These are phyloP conservation scores for Suillus paluster DNA, from an alignment of 768 basidiomycete species.

Conservation along the genomic window DNA sequence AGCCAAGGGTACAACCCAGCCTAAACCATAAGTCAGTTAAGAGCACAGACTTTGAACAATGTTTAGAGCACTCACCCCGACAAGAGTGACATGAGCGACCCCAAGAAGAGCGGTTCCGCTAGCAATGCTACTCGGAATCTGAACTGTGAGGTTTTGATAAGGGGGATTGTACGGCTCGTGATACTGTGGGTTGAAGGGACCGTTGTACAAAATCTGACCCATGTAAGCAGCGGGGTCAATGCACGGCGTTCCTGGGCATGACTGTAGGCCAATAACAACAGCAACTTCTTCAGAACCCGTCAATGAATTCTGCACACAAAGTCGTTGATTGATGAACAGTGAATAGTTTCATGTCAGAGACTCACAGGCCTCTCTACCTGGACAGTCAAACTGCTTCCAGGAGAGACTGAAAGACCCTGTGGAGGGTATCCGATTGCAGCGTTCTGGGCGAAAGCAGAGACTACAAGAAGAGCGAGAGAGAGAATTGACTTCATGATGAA, in stretches of 20 bases:
- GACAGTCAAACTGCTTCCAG: slow-evolving; percentile 46
- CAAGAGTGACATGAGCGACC: slow-evolving; percentile 42
- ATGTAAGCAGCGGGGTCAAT: slow-evolving; percentile 32
- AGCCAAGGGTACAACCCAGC: slow-evolving; percentile 34
- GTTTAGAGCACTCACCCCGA: slow-evolving; percentile 40
- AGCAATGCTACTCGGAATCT: slow-evolving; percentile 35
- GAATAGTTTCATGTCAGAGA: background rate
- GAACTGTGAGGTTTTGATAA: slow-evolving; percentile 50
- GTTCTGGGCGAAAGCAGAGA: slow-evolving; percentile 45
- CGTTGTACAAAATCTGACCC: slow-evolving; percentile 53
- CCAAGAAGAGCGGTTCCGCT: slow-evolving; percentile 40
- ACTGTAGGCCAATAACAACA: slow-evolving; percentile 47
- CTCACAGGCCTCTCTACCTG: slow-evolving; percentile 54
- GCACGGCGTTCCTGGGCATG: slow-evolving; percentile 38
- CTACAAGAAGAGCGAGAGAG: slow-evolving; percentile 31
- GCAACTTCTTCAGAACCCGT: slow-evolving; percentile 48
- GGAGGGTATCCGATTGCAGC: slow-evolving; percentile 46
- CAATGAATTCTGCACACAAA: slow-evolving; percentile 35
- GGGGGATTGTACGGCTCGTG: slow-evolving; percentile 37
- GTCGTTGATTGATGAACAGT: background rate
- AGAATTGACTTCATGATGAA: slow-evolving; percentile 19
- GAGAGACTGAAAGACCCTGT: slow-evolving; percentile 36
- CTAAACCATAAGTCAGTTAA: slow-evolving; percentile 22
- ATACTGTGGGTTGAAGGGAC: slow-evolving; percentile 44
- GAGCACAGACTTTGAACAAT: background rate